Base-by-base conservation (phyloP, 805 yeast species). In the Saccharomyces kudriavzevii region DNA sequence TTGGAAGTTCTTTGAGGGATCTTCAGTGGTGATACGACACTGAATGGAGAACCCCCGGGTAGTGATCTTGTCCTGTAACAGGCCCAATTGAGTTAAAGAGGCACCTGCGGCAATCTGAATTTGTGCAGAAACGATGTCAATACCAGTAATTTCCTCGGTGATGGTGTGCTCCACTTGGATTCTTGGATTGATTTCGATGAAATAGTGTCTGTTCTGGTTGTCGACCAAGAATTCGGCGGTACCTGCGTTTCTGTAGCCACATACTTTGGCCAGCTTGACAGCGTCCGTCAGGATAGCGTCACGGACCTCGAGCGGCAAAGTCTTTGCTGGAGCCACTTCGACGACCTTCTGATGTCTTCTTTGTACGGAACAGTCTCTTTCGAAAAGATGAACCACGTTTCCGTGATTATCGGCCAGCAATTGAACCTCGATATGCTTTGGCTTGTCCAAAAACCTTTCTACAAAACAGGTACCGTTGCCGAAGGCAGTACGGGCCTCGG, bases 71-170 rank as follows among this genome's bases (percentile, higher is more conserved):
- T 92, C 97, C 76, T 94, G 99, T 61, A 91, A 77, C 58, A 94
- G 78, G 20, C 98, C 98, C 64, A 94, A 78, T 70, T 94, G 96
- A 62, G 82, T 85, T 64, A 94, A 79, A 2, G 96, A 81, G 29
- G 99, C 99, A 66, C 99, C 99, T 2, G 98, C 98, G 48, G 98
- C 97, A 66, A 92, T 89, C 77, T 92, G 99, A 67, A 92, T 91
- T 78, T 92, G 99, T 17, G 98, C 98, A 57, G 98, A 96, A 40
- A 92, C 98, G 60, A 92, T 78, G 74, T 92, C 99, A 57, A 92
- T 94, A 61, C 99, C 99, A 11, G 99, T 94, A 70, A 92, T 94
- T 75, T 92, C 99, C 76, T 92, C 99, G 52, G 98, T 91, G 73
- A 92, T 94, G 50, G 99, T 92, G 75, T 92, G 99, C 78, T 92